Evolutionary conservation across 176 grass and related monocot species (phyloP), one percentile per base, ranked within the genome.

Genomic region (Ensete glaucum): DNA sequence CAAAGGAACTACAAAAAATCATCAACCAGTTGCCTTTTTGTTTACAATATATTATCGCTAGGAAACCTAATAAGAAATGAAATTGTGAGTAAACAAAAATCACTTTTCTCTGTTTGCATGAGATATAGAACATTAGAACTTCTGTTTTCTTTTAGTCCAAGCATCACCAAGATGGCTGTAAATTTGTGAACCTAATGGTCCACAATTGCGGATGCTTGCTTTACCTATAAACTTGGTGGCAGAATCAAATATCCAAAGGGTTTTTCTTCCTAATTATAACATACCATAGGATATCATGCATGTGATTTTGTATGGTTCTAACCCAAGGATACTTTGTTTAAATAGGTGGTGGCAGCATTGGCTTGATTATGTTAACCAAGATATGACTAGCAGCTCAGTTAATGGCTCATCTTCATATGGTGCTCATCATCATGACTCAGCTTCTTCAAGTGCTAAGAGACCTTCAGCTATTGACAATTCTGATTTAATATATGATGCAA

Each of bases 271-370:
- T 65, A 27, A 20, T 25, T 26, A 25, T 27, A 25, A 5, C 21
- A 24, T 67, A 14, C 20, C 11, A 50, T 7, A 50, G 11, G 34
- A 50, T 2, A 80, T 70, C 50, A 79, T 66, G 52, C 19, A 17
- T 51, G 52, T 68, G 27, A 50, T 22, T 23, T 73, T 53, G 14
- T 76, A 54, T 83, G 17, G 69, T 62, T 75, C 50, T 34, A 77
- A 74, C 55, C 51, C 17, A 51, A 9, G 29, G 24, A 19, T 83
- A 75, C 29, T 82, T 82, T 56, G 20, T 60, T 80, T 55, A 11
- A 84, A 75, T 82, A 99, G 96, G 81, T 99, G 96, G 96, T 99
- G 96, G 96, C 96, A 99, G 83, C 82, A 82, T 85, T 99, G 96
- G 96, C 88, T 99, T 76, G 90, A 99, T 77, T 99, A 99, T 67